Base-by-base conservation (phyloP, 148 eudicot genomes). In the Chenopodium berlandieri region DNA sequence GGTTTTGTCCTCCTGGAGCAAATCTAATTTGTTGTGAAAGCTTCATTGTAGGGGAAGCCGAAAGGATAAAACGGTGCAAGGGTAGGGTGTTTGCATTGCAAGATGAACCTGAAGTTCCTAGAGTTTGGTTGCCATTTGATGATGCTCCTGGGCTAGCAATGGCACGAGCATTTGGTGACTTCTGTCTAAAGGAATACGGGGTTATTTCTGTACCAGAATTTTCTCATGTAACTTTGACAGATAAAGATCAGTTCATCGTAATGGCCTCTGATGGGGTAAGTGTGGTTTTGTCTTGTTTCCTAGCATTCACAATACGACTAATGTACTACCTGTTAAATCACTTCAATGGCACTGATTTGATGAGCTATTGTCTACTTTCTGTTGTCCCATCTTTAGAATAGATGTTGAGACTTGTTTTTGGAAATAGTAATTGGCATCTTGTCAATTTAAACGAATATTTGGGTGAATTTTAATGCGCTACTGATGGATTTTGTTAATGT, bases 161-260 rank as follows among this genome's bases (percentile, higher is more conserved):
- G 99, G 99, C 99, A 60, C 93, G 99, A 73, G 99, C 99, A 80
- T 97, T 97, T 84, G 99, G 99, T 54, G 99, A 97, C 80, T 97
- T 94, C 69, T 97, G 99, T 82, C 82, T 97, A 81, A 97, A 97
- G 89, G 98, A 97, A 58, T 97, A 92, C 83, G 99, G 99, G 23
- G 99, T 97, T 64, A 94, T 97, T 73, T 97, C 95, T 66, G 89
- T 94, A 74, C 99, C 98, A 27, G 99, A 97, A 82, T 89, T 97
- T 67, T 79, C 94, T 65, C 97, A 92, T 78, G 82, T 90, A 80
- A 81, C 73, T n/a, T 93, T 97, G 54, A 97, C 92, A 10, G 97
- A 97, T 4, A 82, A 83, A 70, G 99, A 97, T 84, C 91, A 91
- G 81, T 97, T 97, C 86, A 86, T 94, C 52, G 99, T 97, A 52